Evolutionary conservation across 2,329 filamentous ascomycete genomes (phyloP), one percentile per base, ranked within the genome.

Genomic region (Sporothrix curviconia): DNA sequence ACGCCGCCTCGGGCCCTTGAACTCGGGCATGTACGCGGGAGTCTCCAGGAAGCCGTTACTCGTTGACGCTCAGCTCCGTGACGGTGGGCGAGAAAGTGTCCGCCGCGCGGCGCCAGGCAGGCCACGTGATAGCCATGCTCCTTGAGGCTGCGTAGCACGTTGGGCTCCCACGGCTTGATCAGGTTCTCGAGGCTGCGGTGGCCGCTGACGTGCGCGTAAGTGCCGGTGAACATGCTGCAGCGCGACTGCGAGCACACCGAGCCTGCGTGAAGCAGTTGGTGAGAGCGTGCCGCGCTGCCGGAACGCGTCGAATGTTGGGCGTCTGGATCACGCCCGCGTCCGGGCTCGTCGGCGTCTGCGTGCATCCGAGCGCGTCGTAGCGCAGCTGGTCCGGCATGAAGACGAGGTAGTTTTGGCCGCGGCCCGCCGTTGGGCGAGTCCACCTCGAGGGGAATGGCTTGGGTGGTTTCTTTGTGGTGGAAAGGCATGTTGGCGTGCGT

Each of bases 321-420:
- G 72, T 76, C 30, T 67, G 66, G 24, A 74, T 56, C 7, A 28
- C 50, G 49, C n/a, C 46, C 39, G 19, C 15, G 34, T 12, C 42
- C 40, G 2, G 68, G 67, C 44, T 70, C 74, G 0, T 69, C 69
- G 0, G 76, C 63, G 0, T 73, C 60, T 78, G 66, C 2, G 68
- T 68, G 44, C 70, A 75, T 0, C 70, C 70, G 0, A 77, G 63
- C 1, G 74, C 70, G 61, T 78, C 76, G 44, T 73, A 76, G 9
- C 75, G 71, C 3, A 78, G 66, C 64, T 77, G 75, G 50, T 78
- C 75, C 3, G 74, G 75, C 75, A 77, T 77, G 60, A 77, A 78
- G 7, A 77, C 72, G 51, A 74, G n/a, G n/a, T n/a, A n/a, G n/a
- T n/a, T n/a, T n/a, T n/a, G n/a, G n/a, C n/a, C n/a, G n/a, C n/a